These are phyloP conservation scores for Cylindrotheca closterium DNA, from an alignment of 108 stramenopile species.

Conservation along the genomic window DNA sequence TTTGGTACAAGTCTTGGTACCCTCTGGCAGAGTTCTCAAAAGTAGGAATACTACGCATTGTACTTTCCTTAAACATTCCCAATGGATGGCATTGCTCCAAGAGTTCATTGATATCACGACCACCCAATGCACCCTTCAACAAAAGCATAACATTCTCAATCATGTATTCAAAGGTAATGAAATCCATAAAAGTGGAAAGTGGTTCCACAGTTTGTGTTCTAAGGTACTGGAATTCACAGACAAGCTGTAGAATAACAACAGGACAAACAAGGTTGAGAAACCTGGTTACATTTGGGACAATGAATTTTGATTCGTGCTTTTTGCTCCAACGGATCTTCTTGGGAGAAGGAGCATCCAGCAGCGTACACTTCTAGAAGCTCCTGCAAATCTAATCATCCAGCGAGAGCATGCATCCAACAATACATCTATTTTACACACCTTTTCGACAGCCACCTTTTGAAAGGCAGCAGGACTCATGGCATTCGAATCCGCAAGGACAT, in stretches of 20 bases:
- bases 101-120: conserved; percentile 95
- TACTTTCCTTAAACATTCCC: conserved; percentile 96
- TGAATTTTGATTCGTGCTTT: background rate
- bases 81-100: conserved; percentile 98
- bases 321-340: too few species aligned
- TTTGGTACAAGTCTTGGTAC: conserved; percentile 97
- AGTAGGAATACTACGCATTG: conserved; percentile 96
- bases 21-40: conserved; percentile 93
- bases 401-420: too few species aligned
- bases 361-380: too few species aligned
- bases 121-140: conserved; percentile 93
- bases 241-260: conserved; percentile 65
- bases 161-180: conserved; percentile 99
- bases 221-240: conserved; percentile 95
- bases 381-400: too few species aligned
- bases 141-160: conserved; percentile 99
- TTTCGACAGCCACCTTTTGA: conserved; percentile 85
- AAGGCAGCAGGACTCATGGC: conserved; percentile 76
- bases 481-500: conserved; percentile 81
- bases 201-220: conserved; percentile 97
- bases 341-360: too few species aligned
- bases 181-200: conserved; percentile 96
- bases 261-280: too few species aligned
- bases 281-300: background rate
- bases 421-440: conserved; percentile 61